Base-by-base conservation (phyloP, 768 basidiomycete species). In the Clitopilus passeckerianus region DNA sequence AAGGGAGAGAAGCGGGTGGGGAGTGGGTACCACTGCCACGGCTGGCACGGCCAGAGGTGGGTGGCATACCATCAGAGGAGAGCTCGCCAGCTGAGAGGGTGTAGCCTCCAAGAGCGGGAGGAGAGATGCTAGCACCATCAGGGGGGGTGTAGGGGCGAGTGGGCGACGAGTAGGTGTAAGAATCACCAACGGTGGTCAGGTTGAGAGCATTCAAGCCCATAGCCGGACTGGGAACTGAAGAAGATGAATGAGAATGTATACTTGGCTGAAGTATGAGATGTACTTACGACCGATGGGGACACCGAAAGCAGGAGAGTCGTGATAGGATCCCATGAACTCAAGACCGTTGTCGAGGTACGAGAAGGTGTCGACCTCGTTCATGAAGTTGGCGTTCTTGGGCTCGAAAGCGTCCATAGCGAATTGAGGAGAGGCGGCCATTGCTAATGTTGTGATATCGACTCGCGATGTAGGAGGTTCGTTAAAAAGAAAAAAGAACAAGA, bases 301-400 rank as follows among this genome's bases (percentile, higher is more conserved):
- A 71, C 82, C 83, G 61, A 86, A 89, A 44, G 75, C 66, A 27
- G 80, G 75, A 4, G 80, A 78, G 9, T 85, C 80, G 64, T 85
- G 81, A 34, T 87, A 87, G 72, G 87, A 88, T 73, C 87, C 85
- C 64, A 90, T 82, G 70, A 89, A 91, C 60, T 82, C 81, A 65
- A 81, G 74, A 60, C 74, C 74, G 61, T 70, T 77, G 69, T 83
- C 80, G 73, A 81, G 75, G 72, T 83, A 82, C 61, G 74, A 71
- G 65, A 77, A 80, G 24, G 77, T 68, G 63, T 82, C 80, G 65
- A 77, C 70, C 63, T 74, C 63, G 61, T 78, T 77, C 70, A 78
- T 77, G 75, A 78, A 85, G 65, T 75, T 72, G 66, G 79, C 67
- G 62, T 77, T 75, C 73, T 79, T 78, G 69, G 74, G 67, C 71